A percentile compares a stretch with the other conserved stretches of the same genome.
phyloP scores from a whole-genome alignment of 768 basidiomycete genomes.

The Pholiota molesta region DNA sequence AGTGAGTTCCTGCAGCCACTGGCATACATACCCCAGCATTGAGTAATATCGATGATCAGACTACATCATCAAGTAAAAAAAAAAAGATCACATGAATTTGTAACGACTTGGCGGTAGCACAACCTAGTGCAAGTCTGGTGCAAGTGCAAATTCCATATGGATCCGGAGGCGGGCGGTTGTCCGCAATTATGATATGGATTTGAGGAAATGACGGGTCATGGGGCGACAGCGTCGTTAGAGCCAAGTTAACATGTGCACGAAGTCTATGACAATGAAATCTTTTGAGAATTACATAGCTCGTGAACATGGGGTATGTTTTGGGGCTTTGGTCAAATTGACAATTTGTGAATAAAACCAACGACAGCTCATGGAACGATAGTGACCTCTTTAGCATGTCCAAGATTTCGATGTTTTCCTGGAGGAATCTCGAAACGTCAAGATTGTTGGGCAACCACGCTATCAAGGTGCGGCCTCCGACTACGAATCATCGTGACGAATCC shows the following conservation, averaged over 20 bases:
- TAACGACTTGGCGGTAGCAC: too few relatives aligned
- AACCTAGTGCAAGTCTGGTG: too few relatives aligned
- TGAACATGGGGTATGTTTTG: neutral
- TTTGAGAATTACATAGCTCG: neutral
- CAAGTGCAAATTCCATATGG: neutral
- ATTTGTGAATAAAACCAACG: too few relatives aligned
- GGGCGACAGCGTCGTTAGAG: neutral
- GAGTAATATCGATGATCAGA: too few relatives aligned
- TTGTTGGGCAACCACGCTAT: too few relatives aligned
- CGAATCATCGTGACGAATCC: conserved; percentile 3
- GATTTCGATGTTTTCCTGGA: too few relatives aligned
- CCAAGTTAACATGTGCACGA: neutral
- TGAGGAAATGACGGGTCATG: neutral
- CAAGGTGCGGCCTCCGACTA: neutral
- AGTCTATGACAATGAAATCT: neutral
- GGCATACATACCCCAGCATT: too few relatives aligned
- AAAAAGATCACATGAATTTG: too few relatives aligned
- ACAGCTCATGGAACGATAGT: too few relatives aligned
- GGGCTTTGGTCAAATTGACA: neutral
- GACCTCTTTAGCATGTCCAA: neutral
- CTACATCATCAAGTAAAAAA: too few relatives aligned
- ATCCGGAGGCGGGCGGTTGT: neutral
- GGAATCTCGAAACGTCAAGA: too few relatives aligned
- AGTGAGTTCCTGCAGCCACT: neutral
- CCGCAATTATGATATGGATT: neutral